Evolutionary conservation across 495 filamentous ascomycete species (phyloP).

Genomic region (Chlorociboria aeruginascens): DNA sequence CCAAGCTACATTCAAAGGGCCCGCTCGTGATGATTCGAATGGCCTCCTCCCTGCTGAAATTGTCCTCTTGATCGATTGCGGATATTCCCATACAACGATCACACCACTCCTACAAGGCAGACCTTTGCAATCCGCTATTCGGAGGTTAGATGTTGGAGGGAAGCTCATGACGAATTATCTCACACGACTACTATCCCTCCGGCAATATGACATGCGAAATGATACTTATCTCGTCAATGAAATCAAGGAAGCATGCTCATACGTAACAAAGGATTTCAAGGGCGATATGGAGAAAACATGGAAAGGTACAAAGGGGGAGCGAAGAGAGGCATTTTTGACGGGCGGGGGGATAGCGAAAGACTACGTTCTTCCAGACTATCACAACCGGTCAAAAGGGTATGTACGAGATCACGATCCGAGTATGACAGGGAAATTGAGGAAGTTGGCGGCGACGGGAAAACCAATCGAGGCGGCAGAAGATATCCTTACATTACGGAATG

Average conservation of each 20-base stretch:
- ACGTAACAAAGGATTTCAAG: conserved; percentile 66
- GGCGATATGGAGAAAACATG: conserved; percentile 69
- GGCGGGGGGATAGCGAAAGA: conserved; percentile 75
- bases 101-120: conserved; percentile 73
- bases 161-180: conserved; percentile 93
- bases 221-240: conserved; percentile 88
- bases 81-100: conserved; percentile 89
- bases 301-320: conserved; percentile 60
- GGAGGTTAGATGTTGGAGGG: conserved; percentile 82
- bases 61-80: conserved; percentile 77
- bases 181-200: conserved; percentile 76
- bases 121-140: conserved; percentile 68
- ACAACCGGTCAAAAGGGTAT: conserved; percentile 58
- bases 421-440: conserved; percentile 46
- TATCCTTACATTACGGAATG: conserved; percentile 75
- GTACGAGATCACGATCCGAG: conserved; percentile 62
- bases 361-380: conserved; percentile 89
- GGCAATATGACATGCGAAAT: conserved; percentile 89
- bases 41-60: conserved; percentile 56
- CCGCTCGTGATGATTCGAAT: conserved; percentile 28
- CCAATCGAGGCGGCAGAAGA: conserved; percentile 57
- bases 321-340: conserved; percentile 17
- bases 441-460: conserved; percentile 34
- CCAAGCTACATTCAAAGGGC: conserved; percentile 45
- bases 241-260: conserved; percentile 87